Evolutionary conservation across 2,329 filamentous ascomycete genomes (phyloP).

Genomic region (Fusarium albidum): DNA sequence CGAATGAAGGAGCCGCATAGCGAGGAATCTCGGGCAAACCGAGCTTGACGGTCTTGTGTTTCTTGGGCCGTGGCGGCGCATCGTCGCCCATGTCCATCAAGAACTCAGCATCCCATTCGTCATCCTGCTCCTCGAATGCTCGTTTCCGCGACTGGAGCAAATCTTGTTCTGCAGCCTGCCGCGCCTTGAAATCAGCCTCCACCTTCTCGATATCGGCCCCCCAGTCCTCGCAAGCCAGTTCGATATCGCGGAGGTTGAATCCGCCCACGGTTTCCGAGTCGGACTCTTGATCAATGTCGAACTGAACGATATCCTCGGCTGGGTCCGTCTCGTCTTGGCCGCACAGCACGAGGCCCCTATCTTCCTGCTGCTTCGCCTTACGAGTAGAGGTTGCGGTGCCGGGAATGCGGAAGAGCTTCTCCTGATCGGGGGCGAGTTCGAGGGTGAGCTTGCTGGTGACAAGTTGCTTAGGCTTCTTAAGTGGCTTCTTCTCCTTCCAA

Average conservation of each 20-base stretch:
- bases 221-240: slow-evolving; percentile 89
- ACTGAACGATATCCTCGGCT: slow-evolving; percentile 49
- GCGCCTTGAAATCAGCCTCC: slow-evolving; percentile 47
- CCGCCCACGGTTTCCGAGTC: slow-evolving; percentile 75
- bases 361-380: slow-evolving; percentile 64
- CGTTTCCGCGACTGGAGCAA: slow-evolving; percentile 43
- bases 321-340: slow-evolving; percentile 48
- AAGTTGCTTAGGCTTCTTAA: slow-evolving; percentile 81
- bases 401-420: slow-evolving; percentile 82
- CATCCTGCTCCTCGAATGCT: slow-evolving; percentile 54
- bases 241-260: slow-evolving; percentile 80
- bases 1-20: slow-evolving; percentile 75
- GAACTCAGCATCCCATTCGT: slow-evolving; percentile 72
- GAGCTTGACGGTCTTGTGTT: slow-evolving; percentile 69
- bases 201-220: slow-evolving; percentile 67
- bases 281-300: slow-evolving; percentile 59
- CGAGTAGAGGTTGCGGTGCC: slow-evolving; percentile 63
- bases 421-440: slow-evolving; percentile 85
- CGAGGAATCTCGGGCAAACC: slow-evolving; percentile 66
- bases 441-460: slow-evolving; percentile 88
- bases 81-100: slow-evolving; percentile 57
- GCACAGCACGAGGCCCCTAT: slow-evolving; percentile 58
- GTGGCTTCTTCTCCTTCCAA: slow-evolving; percentile 80
- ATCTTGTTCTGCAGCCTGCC: slow-evolving; percentile 44
- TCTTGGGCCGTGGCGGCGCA: slow-evolving; percentile 65